Evolutionary conservation across 2,329 filamentous ascomycete genomes (phyloP).

Genomic region (Aplosporella prunicola): DNA sequence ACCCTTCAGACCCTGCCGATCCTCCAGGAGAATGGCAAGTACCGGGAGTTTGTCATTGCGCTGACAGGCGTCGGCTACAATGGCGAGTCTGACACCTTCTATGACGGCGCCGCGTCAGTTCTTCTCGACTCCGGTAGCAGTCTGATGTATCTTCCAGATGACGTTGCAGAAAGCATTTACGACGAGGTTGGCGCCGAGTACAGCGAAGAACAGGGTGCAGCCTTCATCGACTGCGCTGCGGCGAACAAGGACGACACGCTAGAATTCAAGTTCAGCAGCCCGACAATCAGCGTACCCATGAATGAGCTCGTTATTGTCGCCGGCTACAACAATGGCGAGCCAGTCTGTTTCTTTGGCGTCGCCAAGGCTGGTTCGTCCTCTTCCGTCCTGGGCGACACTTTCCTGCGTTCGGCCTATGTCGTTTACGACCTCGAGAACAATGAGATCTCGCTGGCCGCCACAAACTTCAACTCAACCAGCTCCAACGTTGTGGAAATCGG

Average conservation of each 20-base stretch:
- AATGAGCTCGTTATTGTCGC: slow-evolving; percentile 48
- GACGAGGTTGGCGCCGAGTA: slow-evolving; percentile 32
- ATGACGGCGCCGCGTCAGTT: slow-evolving; percentile 39
- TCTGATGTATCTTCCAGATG: slow-evolving; percentile 57
- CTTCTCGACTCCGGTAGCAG: slow-evolving; percentile 70
- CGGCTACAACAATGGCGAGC: slow-evolving; percentile 31
- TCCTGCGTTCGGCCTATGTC: slow-evolving; percentile 53
- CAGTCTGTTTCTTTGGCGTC: slow-evolving; percentile 43
- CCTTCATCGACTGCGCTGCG: slow-evolving; percentile 45
- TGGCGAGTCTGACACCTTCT: slow-evolving; percentile 19
- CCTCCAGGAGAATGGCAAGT: slow-evolving; percentile 37
- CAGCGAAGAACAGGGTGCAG: slow-evolving; percentile 32
- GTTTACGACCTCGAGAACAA: slow-evolving; percentile 54
- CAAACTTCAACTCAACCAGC: slow-evolving; percentile 48
- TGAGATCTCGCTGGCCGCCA: slow-evolving; percentile 51
- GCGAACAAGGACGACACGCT: slow-evolving; percentile 41
- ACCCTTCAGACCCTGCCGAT: slow-evolving; percentile 53
- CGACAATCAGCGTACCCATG: slow-evolving; percentile 46
- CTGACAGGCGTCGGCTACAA: slow-evolving; percentile 37
- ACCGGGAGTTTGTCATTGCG: slow-evolving; percentile 46
- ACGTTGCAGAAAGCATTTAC: slow-evolving; percentile 42
- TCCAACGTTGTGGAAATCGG: slow-evolving; percentile 46
- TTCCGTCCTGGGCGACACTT: slow-evolving; percentile 51
- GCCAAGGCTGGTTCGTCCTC: slow-evolving; percentile 38
- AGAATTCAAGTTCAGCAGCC: slow-evolving; percentile 48